These are phyloP conservation scores for Pleurotus giganteus DNA, from an alignment of 768 basidiomycete species.

Conservation along the genomic window DNA sequence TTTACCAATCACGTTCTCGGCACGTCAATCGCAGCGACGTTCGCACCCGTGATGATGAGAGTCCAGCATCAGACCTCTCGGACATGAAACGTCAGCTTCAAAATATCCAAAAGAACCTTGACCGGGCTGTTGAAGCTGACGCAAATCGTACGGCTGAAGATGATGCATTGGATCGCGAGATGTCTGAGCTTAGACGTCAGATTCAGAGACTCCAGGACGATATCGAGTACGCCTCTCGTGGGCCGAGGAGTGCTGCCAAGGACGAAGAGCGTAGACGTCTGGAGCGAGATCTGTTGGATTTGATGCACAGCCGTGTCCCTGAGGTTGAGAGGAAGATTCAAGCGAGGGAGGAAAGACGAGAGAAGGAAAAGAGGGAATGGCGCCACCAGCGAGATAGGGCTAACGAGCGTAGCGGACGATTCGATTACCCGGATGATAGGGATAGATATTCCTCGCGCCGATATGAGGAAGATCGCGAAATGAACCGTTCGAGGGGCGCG, in stretches of 20 bases:
- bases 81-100: constrained; percentile 84
- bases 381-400: constrained; percentile 75
- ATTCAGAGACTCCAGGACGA: constrained; percentile 90
- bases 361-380: constrained; percentile 78
- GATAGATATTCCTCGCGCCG: constrained; percentile 39
- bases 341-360: constrained; percentile 70
- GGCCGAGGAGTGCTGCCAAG: constrained; percentile 66
- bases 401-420: constrained; percentile 79
- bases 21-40: constrained; percentile 86
- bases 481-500: constrained; percentile 17
- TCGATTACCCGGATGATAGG: constrained; percentile 44
- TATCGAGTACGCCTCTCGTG: constrained; percentile 80
- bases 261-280: constrained; percentile 85
- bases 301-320: constrained; percentile 91
- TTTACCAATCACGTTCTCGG: constrained; percentile 79
- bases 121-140: constrained; percentile 65
- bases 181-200: constrained; percentile 81
- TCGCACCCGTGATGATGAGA: constrained; percentile 67
- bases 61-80: constrained; percentile 64
- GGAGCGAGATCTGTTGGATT: constrained; percentile 80
- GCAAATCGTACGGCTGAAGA: constrained; percentile 71
- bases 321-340: constrained; percentile 86
- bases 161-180: constrained; percentile 87
- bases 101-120: constrained; percentile 78
- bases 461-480: constrained; percentile 24